Evolutionary conservation across 176 grass and related monocot genomes (phyloP).

Genomic region (Melocanna baccifera): DNA sequence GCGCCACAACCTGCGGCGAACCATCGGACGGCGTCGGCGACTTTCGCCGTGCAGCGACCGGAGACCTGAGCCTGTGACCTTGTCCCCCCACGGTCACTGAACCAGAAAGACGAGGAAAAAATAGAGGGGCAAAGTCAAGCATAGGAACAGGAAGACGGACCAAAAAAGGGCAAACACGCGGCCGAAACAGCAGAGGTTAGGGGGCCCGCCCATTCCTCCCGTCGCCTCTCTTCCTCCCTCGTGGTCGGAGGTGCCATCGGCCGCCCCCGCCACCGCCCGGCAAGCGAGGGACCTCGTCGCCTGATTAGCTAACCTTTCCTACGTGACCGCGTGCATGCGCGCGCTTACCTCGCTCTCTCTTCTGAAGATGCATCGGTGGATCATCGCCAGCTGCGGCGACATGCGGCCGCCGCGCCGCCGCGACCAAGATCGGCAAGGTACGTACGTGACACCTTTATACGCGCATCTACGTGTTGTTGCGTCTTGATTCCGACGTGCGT

Average conservation of each 20-base stretch:
- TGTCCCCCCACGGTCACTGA: no score
- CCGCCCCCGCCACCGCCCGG: constrained; percentile 28
- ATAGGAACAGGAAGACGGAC: background rate
- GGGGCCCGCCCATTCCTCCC: constrained; percentile 18
- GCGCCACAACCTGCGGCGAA: no score
- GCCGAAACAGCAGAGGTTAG: background rate
- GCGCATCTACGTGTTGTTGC: background rate
- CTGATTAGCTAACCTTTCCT: background rate
- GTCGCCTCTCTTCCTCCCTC: background rate
- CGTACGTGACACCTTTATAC: background rate
- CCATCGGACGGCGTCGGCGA: no score
- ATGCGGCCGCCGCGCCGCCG: constrained; percentile 30
- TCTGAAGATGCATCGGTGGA: constrained; percentile 43
- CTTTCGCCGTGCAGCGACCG: no score
- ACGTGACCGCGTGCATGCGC: background rate
- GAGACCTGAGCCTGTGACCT: no score
- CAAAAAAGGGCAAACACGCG: background rate
- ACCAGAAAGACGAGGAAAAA: no score
- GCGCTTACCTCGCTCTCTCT: background rate
- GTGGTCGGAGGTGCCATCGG: constrained; percentile 46
- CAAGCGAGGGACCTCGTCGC: background rate
- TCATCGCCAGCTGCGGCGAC: constrained; percentile 51
- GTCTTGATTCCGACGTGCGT: background rate
- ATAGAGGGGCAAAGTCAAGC: no score
- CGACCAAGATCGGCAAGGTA: background rate